These are phyloP conservation scores for Trypanosoma vivax DNA, from an alignment of 208 protist genomes.

Conservation along the genomic window DNA sequence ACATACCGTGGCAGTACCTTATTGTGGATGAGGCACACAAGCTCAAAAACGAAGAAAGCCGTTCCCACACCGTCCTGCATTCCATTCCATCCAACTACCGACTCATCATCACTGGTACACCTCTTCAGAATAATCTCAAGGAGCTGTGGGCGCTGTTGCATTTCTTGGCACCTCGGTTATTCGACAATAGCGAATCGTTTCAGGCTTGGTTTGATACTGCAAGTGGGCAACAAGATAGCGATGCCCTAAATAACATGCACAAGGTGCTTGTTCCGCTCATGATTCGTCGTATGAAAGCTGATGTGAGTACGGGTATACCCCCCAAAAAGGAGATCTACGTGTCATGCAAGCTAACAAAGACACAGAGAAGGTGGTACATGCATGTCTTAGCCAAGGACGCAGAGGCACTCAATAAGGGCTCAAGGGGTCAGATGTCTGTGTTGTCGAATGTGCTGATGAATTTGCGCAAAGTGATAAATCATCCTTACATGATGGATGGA, in stretches of 20 bases:
- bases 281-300: constrained; percentile 94
- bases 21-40: constrained; percentile 99
- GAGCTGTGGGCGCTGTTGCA: constrained; percentile 96
- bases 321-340: constrained; percentile 98
- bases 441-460: constrained; percentile 88
- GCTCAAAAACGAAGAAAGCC: constrained; percentile 89
- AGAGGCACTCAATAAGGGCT: constrained; percentile 89
- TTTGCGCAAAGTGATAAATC: constrained; percentile 92
- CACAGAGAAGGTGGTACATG: constrained; percentile 94
- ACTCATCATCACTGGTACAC: constrained; percentile 97
- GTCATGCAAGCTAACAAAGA: constrained; percentile 86
- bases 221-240: constrained; percentile 72
- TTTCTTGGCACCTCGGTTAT: constrained; percentile 91
- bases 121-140: constrained; percentile 96
- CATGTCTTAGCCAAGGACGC: constrained; percentile 94
- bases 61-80: constrained; percentile 54
- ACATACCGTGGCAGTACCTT: constrained; percentile 93
- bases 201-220: constrained; percentile 91
- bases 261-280: constrained; percentile 95
- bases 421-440: constrained; percentile 35
- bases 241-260: constrained; percentile 79
- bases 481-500: constrained; percentile 95
- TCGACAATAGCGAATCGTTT: constrained; percentile 82
- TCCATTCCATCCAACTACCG: constrained; percentile 79
- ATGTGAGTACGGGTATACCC: constrained; percentile 95